These are phyloP conservation scores for Debaryomycetaceae sp. DNA, from an alignment of 1,139 yeast species.

Conservation along the genomic window DNA sequence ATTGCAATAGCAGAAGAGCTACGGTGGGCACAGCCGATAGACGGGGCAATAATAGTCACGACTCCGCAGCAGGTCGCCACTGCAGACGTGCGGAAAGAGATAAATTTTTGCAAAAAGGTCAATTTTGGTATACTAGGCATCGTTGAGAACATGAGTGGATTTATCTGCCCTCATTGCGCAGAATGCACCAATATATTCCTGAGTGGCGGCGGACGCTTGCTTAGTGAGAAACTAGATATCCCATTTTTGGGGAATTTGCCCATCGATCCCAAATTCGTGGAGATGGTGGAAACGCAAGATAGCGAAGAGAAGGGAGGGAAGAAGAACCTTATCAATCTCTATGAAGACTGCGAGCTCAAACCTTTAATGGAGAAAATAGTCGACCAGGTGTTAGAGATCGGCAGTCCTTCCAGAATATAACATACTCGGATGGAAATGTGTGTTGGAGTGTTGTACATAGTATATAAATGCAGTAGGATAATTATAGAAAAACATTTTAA, in stretches of 20 bases:
- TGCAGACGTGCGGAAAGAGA: constrained; percentile 49
- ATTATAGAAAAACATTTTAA: constrained; percentile 3
- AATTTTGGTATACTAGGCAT: constrained; percentile 42
- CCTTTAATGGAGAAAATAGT: constrained; percentile 54
- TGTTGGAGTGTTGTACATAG: constrained; percentile 1
- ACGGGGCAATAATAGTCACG: constrained; percentile 48
- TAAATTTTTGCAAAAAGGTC: constrained; percentile 45
- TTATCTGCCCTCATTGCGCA: constrained; percentile 69
- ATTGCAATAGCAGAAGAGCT: constrained; percentile 94
- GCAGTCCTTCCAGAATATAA: constrained; percentile 30
- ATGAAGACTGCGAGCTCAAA: constrained; percentile 33
- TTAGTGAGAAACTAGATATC: constrained; percentile 60
- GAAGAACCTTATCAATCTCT: constrained; percentile 31
- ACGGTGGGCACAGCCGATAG: constrained; percentile 47
- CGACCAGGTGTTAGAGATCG: constrained; percentile 36
- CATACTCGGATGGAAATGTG: background rate
- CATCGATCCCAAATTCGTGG: constrained; percentile 88
- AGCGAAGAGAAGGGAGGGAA: constrained; percentile 13
- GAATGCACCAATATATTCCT: constrained; percentile 91
- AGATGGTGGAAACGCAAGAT: constrained; percentile 65
- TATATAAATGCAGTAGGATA: constrained; percentile 3
- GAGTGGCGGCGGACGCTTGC: constrained; percentile 82
- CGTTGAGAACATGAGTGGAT: constrained; percentile 49
- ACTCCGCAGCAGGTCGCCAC: constrained; percentile 56
- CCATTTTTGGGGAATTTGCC: constrained; percentile 85